Evolutionary conservation across 2,329 filamentous ascomycete species (phyloP), one percentile per base, ranked within the genome.

Genomic region (Calonectria honghensis): DNA sequence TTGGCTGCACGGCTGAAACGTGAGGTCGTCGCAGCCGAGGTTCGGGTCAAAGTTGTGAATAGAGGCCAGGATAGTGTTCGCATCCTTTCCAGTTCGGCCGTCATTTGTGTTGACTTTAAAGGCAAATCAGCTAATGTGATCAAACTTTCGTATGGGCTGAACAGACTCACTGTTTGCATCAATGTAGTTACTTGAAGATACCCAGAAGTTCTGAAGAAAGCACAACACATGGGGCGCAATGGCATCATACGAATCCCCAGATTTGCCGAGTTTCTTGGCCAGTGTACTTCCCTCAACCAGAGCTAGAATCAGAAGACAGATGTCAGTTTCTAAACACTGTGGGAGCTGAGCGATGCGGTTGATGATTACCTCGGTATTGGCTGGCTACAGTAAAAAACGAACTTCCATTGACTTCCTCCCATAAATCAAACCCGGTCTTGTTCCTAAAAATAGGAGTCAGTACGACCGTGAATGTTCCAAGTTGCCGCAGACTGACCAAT

Each of bases 351-450:
- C 32, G 6, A 11, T 14, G 9, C 3, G 2, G 14, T 24, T 16
- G 27, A 32, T 4, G 31, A 84, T 89, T 81, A 79, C 92, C 89
- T 78, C 94, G 91, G 82, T 96, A 92, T 74, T 94, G 91, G 51
- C 90, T 89, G 4, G 92, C 91, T 39, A 92, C 86, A 1, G 95
- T 97, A 85, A 96, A 97, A 87, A 96, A 97, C 0, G 94, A 96
- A 29, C 91, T 93, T 51, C 94, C 94, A 31, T 88, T 87, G 18
- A 96, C 91, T 83, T 97, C 95, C 83, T 97, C 95, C 95, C 95
- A 97, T 4, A 97, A 89, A 83, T 97, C 95, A 80, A 92, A 97
- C 7, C 90, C 90, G 0, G 89, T 90, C 76, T 88, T 84, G 81
- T 91, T 91, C 89, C 86, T 88, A 7, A 1, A 4, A 0, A 11